Conservation (phyloP, 2,329 filamentous ascomycete genomes). For the Helicocarpus griseus region DNA sequence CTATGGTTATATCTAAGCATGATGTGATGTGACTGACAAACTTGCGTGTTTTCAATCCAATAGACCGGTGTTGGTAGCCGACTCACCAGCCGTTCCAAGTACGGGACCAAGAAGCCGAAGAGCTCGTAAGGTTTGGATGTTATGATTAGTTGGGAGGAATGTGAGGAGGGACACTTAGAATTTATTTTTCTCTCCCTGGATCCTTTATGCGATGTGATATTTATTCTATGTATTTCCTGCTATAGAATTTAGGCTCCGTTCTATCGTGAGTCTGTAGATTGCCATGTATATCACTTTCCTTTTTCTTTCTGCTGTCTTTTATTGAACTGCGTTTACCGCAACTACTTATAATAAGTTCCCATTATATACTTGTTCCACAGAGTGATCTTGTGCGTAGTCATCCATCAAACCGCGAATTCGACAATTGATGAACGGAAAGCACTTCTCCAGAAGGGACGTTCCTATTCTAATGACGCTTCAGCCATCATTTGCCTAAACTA, state of each 20-base stretch:
- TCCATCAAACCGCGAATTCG: too few species aligned
- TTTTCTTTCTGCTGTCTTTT: too few species aligned
- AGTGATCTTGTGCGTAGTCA: too few species aligned
- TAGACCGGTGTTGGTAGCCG: conserved; percentile 86
- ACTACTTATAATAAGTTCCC: too few species aligned
- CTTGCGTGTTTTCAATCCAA: conserved; percentile 7
- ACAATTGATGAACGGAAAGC: too few species aligned
- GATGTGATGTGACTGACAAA: conserved; percentile 54
- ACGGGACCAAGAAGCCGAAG: conserved; percentile 98
- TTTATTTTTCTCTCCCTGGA: background rate
- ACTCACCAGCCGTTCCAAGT: conserved; percentile 82
- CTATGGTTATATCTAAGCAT: too few species aligned
- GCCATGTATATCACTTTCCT: background rate
- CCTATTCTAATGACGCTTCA: too few species aligned
- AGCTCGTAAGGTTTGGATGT: conserved; percentile 38
- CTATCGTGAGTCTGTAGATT: background rate
- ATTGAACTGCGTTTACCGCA: too few species aligned
- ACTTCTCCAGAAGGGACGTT: too few species aligned
- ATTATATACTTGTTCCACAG: too few species aligned
- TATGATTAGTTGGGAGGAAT: background rate
- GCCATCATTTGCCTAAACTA: too few species aligned
- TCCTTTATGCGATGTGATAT: background rate
- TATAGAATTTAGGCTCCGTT: background rate
- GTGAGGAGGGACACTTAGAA: background rate
- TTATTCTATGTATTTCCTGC: background rate